phyloP scores from a whole-genome alignment of 495 filamentous ascomycete species.

The Neurospora sp. region DNA sequence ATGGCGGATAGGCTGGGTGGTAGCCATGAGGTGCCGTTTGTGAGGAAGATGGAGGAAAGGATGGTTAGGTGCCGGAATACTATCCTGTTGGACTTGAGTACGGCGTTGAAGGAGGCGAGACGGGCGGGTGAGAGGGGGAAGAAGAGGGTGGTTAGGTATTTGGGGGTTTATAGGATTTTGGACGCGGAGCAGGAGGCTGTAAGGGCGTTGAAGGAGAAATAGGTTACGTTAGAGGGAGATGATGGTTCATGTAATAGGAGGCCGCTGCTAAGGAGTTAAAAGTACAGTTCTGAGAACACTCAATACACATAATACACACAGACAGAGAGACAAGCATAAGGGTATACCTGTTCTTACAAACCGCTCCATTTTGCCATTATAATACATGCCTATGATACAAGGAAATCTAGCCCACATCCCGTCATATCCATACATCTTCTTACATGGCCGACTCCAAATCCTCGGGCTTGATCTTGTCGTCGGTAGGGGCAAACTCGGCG shows the following conservation, averaged over 20 bases:
- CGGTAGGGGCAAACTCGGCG: slow-evolving; percentile 56
- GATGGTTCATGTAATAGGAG: not conserved
- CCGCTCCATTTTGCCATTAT: slow-evolving; percentile 20
- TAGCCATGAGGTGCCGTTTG: slow-evolving; percentile 21
- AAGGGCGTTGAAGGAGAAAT: slow-evolving; percentile 50
- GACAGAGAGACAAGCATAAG: not conserved
- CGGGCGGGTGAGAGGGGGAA: slow-evolving; percentile 42
- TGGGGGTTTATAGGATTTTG: slow-evolving; percentile 69
- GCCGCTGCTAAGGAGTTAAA: not conserved
- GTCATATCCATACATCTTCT: not conserved
- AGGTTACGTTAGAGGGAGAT: not conserved
- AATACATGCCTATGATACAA: slow-evolving; percentile 38
- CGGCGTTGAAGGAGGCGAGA: slow-evolving; percentile 64
- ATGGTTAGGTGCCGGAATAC: slow-evolving; percentile 50
- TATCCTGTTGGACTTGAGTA: slow-evolving; percentile 71
- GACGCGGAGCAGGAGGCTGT: slow-evolving; percentile 67
- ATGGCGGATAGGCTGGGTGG: slow-evolving; percentile 34
- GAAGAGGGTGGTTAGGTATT: slow-evolving; percentile 51
- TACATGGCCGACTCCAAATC: slow-evolving; percentile 44
- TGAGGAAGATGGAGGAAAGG: slow-evolving; percentile 47
- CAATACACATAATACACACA: not conserved
- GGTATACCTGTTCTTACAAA: not conserved
- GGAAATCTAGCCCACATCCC: slow-evolving; percentile 7
- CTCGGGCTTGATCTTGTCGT: slow-evolving; percentile 42
- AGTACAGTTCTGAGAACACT: not conserved